These are phyloP conservation scores for Trichoderma sp. DNA, from an alignment of 2,329 filamentous ascomycete species.

Conservation along the genomic window DNA sequence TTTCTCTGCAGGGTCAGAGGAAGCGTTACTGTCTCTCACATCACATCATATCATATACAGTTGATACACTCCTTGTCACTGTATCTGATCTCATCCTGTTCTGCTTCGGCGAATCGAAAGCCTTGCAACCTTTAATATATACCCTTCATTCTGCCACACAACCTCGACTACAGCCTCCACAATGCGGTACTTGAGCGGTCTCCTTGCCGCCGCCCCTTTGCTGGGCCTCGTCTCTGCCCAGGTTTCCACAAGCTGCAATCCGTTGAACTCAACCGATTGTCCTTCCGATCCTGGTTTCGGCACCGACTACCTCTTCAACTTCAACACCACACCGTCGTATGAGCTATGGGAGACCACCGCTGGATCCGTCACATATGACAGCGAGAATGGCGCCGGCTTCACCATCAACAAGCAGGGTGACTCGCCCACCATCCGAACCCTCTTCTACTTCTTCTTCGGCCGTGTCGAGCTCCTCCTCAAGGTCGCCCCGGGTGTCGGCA, in stretches of 20 bases:
- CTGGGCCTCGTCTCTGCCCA: slow-evolving; percentile 63
- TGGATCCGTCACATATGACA: slow-evolving; percentile 63
- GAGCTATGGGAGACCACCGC: slow-evolving; percentile 69
- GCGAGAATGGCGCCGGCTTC: slow-evolving; percentile 68
- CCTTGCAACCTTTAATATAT: neutral
- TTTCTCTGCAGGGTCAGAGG: slow-evolving; percentile 22
- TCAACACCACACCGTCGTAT: slow-evolving; percentile 62
- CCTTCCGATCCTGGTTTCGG: slow-evolving; percentile 71
- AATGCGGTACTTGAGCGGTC: slow-evolving; percentile 24
- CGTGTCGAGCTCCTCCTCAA: slow-evolving; percentile 77
- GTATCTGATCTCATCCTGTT: neutral
- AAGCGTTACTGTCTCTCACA: neutral
- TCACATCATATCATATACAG: neutral
- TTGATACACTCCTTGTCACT: neutral
- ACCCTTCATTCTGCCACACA: neutral
- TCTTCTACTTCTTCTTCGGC: slow-evolving; percentile 86
- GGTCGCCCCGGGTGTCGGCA: slow-evolving; percentile 71
- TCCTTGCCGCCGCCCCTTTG: slow-evolving; percentile 41
- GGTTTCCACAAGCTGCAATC: slow-evolving; percentile 76
- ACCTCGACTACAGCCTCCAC: neutral
- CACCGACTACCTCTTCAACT: slow-evolving; percentile 61
- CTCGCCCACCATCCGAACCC: slow-evolving; percentile 75
- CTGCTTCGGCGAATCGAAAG: neutral
- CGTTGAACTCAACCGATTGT: slow-evolving; percentile 67
- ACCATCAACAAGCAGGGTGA: slow-evolving; percentile 69